Evolutionary conservation across 495 filamentous ascomycete genomes (phyloP), one percentile per base, ranked within the genome.

Genomic region (Bacidia gigantensis): DNA sequence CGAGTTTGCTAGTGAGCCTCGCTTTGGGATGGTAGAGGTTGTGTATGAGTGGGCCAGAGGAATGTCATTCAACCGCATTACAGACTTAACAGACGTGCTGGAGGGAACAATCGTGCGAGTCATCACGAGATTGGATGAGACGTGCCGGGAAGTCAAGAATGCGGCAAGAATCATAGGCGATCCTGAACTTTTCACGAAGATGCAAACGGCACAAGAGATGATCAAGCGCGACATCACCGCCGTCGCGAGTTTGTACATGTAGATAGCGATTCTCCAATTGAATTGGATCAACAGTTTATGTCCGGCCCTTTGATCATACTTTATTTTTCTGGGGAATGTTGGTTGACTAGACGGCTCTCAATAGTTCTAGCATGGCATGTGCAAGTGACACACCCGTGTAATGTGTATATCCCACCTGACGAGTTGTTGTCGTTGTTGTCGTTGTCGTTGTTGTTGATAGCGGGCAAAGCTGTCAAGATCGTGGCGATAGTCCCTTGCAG

Each of bases 21-120:
- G 89, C 12, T 98, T 98, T 62, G 90, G 89, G 0, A 75, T 98
- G 45, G 87, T 93, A 60, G 93, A 98, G 65, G 93, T 98, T 0
- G 92, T 98, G 14, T 95, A 97, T 64, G 92, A 98, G 68, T 98
- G 92, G 92, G 93, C 92, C 1, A 76, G 86, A 51, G 92, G 92
- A 20, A 95, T 96, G 88, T 85, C 86, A 26, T 98, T 98, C 75
- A 94, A 89, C 66, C 89, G 93, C 49, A 98, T 98, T 58, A 97
- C 89, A 0, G 87, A 94, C 54, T 70, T 98, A 50, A 98, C 92
- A 24, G 92, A 98, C 62, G 90, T 98, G 44, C 78, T 97, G 59
- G 92, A 98, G 64, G 92, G 92, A 0, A 95, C 89, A 0, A 95
- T 98, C 66, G 93, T 98, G 20, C 71, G 92, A 24, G 87, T 87